A percentile compares a stretch with the other conserved stretches of the same genome.
Evolutionary conservation across 106 monocot genomes (phyloP).

Genomic region (Acorus calamus): DNA sequence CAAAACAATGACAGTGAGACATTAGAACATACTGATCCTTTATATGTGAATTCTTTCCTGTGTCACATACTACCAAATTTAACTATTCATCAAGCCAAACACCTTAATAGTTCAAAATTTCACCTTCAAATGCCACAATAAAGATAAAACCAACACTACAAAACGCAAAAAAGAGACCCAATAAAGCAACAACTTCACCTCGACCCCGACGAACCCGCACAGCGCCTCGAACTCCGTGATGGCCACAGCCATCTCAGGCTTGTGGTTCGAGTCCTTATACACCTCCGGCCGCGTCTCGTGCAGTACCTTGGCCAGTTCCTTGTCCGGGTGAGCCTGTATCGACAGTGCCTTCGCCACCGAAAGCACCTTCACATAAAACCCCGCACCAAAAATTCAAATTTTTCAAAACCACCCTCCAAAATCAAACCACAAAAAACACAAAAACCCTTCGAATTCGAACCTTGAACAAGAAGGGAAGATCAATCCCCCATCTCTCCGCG

Average conservation of each 20-base stretch:
- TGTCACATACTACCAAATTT: too few species aligned
- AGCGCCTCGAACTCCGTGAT: constrained; percentile 79
- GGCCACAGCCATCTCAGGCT: constrained; percentile 96
- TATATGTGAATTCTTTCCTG: too few species aligned
- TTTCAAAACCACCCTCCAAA: not conserved
- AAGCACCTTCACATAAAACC: constrained; percentile 35
- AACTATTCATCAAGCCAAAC: too few species aligned
- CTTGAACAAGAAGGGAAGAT: constrained; percentile 93
- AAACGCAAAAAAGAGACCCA: not conserved
- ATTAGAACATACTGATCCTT: too few species aligned
- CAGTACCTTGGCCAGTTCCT: constrained; percentile 53
- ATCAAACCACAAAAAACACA: not conserved
- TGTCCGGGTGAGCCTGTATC: constrained; percentile 93
- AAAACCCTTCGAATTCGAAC: constrained; percentile 8
- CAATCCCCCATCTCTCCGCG: constrained; percentile 46
- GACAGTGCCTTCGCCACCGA: constrained; percentile 87
- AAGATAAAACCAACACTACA: too few species aligned
- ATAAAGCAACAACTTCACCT: constrained; percentile 26
- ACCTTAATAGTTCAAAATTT: not conserved
- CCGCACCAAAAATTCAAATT: not conserved
- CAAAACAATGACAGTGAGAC: too few species aligned
- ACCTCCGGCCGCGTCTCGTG: constrained; percentile 47
- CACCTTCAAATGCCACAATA: too few species aligned
- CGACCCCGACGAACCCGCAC: constrained; percentile 55
- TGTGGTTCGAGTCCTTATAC: constrained; percentile 86